These are phyloP conservation scores for Cucurbita pepo DNA, from an alignment of 306 rosid genomes.

Conservation along the genomic window DNA sequence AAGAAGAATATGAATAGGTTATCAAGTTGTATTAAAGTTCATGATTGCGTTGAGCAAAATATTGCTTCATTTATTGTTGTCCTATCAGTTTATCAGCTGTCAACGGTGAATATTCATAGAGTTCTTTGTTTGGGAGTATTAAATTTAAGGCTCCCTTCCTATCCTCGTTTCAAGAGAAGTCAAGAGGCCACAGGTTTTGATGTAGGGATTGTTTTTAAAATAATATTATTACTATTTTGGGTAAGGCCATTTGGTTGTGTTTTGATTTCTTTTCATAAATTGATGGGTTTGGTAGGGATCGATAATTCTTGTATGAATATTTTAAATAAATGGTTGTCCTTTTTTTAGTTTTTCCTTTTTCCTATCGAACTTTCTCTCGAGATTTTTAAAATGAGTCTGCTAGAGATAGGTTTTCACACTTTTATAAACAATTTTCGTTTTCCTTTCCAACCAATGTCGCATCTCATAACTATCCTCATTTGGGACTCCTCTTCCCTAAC, in stretches of 20 bases:
- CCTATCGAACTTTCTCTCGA: too few species aligned
- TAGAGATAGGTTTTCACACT: too few species aligned
- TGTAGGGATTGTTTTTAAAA: neutral
- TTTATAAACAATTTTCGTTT: too few species aligned
- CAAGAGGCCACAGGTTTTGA: neutral
- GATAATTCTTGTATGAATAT: neutral
- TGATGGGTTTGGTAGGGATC: neutral
- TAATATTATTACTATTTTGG: neutral
- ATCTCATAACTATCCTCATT: too few species aligned
- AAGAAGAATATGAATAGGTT: neutral
- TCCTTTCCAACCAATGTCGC: too few species aligned
- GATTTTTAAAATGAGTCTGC: too few species aligned
- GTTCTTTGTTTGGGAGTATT: neutral
- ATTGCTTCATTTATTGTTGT: neutral
- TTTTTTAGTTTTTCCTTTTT: too few species aligned
- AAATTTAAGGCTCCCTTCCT: too few species aligned
- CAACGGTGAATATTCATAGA: neutral
- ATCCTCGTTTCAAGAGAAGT: neutral
- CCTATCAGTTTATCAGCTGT: neutral
- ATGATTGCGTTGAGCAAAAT: neutral
- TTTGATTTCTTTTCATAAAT: neutral
- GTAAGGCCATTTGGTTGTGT: neutral
- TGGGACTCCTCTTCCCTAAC: too few species aligned
- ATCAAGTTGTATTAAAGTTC: neutral
- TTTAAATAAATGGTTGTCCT: too few species aligned